phyloP scores from a whole-genome alignment of 140 eudicot species.

The Cichorium intybus region DNA sequence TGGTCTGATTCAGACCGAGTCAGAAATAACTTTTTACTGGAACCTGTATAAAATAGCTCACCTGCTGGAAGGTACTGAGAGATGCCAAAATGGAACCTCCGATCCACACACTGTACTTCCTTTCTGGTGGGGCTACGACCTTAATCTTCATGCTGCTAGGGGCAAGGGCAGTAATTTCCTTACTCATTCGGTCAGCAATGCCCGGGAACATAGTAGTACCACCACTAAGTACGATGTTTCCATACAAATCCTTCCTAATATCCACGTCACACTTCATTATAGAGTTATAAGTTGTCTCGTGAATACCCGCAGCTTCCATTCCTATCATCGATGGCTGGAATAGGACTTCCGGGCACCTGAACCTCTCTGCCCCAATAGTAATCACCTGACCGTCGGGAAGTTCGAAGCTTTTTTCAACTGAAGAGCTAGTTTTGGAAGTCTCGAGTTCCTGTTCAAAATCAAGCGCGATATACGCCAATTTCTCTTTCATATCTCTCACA shows the following conservation, averaged over 20 bases:
- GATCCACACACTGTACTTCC: constrained; percentile 80
- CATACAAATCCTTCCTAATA: constrained; percentile 74
- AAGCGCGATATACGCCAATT: constrained; percentile 50
- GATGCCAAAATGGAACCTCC: constrained; percentile 79
- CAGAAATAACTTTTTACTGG: no score
- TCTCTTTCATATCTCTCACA: constrained; percentile 71
- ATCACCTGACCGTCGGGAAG: constrained; percentile 77
- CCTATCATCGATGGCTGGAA: constrained; percentile 83
- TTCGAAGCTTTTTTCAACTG: constrained; percentile 75
- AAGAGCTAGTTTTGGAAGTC: constrained; percentile 48
- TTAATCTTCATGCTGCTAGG: constrained; percentile 79
- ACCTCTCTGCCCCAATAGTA: constrained; percentile 73
- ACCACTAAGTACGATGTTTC: constrained; percentile 78
- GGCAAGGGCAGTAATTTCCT: constrained; percentile 67
- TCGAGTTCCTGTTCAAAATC: constrained; percentile 53
- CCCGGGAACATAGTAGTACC: constrained; percentile 79
- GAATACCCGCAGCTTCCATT: constrained; percentile 80
- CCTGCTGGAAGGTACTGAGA: constrained; percentile 83
- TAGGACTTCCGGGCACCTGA: constrained; percentile 81
- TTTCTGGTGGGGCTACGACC: constrained; percentile 75
- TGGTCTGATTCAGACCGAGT: no score
- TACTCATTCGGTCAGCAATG: constrained; percentile 71
- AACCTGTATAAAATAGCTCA: constrained; percentile 8
- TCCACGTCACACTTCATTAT: constrained; percentile 80
- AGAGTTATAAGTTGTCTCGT: constrained; percentile 73